A percentile compares a stretch with the other conserved stretches of the same genome.
phyloP scores from a whole-genome alignment of 805 yeast genomes.

The Kregervanrija delftensis region DNA sequence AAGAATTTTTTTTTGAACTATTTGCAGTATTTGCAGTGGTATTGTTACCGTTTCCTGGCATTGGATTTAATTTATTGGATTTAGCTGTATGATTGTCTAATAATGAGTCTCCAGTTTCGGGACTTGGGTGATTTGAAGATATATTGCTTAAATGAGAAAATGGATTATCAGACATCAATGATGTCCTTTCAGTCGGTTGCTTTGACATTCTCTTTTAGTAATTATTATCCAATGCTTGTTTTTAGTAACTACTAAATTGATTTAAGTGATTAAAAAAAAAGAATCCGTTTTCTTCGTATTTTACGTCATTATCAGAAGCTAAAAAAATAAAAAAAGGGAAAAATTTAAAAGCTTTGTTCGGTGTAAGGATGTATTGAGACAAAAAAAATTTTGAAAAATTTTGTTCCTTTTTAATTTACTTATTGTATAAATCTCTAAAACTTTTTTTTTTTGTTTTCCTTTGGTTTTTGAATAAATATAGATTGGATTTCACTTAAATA shows the following conservation, averaged over 20 bases:
- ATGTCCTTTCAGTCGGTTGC: conserved; percentile 17
- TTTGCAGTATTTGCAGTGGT: background rate
- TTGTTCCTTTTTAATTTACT: background rate
- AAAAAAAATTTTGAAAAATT: conserved; percentile 1
- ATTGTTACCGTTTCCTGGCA: background rate
- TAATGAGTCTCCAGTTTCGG: background rate
- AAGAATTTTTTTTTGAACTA: conserved; percentile 13
- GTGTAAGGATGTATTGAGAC: background rate
- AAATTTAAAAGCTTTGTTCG: too few relatives aligned
- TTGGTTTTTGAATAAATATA: conserved; percentile 2
- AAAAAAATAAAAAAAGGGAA: too few relatives aligned
- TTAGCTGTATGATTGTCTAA: too few relatives aligned
- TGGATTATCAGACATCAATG: conserved; percentile 28
- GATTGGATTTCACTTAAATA: background rate
- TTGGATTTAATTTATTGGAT: too few relatives aligned
- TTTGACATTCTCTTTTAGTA: conserved; percentile 3
- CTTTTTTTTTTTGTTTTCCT: conserved; percentile 1
- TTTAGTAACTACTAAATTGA: background rate
- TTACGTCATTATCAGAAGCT: background rate
- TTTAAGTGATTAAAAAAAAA: background rate
- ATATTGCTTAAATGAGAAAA: conserved; percentile 8
- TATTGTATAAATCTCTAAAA: background rate
- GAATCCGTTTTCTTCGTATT: background rate
- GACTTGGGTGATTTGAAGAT: background rate
- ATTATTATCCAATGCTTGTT: background rate